Base-by-base conservation (phyloP, 176 grass and related monocot species). In the Rhynchospora pubera region DNA sequence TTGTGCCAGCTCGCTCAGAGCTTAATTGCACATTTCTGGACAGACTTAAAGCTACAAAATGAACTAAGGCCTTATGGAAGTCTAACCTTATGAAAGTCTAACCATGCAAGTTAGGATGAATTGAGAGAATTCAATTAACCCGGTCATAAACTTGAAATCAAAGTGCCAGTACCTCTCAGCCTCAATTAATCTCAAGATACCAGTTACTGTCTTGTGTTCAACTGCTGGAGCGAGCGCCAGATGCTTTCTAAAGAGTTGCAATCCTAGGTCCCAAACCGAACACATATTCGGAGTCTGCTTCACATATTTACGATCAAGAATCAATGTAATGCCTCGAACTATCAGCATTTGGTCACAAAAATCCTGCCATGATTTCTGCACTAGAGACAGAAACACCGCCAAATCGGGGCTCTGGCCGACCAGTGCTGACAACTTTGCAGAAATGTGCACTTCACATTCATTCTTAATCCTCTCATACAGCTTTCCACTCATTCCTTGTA, bases 281-380 rank as follows among this genome's bases (percentile, higher is more conserved):
- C 83, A 86, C 61, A 93, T 88, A 90, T 91, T 91, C 78, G 92
- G 69, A 70, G 69, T 91, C 83, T 93, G 91, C 87, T 95, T 99
- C 84, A 99, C 97, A 87, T 99, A 96, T 85, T 90, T 95, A 88
- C 94, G 87, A 84, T 99, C 97, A 88, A 99, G 93, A 90, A 96
- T 86, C 88, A 99, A 88, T 78, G 93, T 91, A 83, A 99, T 96
- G 80, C 97, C 90, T 87, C 97, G 97, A 79, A 99, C 94, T 57
- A 94, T 93, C 89, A 99, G 87, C 97, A 93, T 99, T 82, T 99
- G 97, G 64, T 99, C 97, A 1, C 97, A 99, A 90, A 99, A 96
- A 84, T 99, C 93, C 90, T 99, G 93, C 97, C 97, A 99, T 52
- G 91, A 91, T 89, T 92, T 99, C 84, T 99, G 90, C 44, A 93